phyloP scores from a whole-genome alignment of 441 rosid species.

The Erodium chrysanthum region DNA sequence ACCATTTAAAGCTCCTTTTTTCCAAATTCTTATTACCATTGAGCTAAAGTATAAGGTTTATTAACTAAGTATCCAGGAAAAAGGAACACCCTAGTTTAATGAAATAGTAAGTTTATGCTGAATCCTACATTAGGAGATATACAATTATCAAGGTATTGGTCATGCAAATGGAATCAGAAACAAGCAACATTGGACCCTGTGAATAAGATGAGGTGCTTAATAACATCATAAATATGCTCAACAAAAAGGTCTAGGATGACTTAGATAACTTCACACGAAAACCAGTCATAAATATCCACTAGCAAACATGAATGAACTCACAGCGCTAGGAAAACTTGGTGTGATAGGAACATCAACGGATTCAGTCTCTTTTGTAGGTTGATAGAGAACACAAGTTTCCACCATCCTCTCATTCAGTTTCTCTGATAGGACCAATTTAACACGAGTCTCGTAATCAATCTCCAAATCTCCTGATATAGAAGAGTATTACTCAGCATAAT shows the following conservation, averaged over 20 bases:
- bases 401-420: slow-evolving; percentile 8
- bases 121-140: background rate
- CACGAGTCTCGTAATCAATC: background rate
- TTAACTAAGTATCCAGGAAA: background rate
- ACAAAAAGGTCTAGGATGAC: background rate
- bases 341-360: slow-evolving; percentile 1
- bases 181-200: background rate
- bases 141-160: background rate
- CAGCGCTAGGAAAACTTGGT: slow-evolving; percentile 13
- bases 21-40: background rate
- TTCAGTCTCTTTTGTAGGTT: slow-evolving; percentile 4
- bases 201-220: background rate
- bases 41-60: slow-evolving; percentile 1
- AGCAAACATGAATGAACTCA: slow-evolving; percentile 7
- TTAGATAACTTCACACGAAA: background rate
- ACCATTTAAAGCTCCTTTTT: background rate
- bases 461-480: slow-evolving; percentile 7
- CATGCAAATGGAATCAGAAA: background rate
- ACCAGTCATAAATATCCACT: background rate
- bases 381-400: slow-evolving; percentile 11
- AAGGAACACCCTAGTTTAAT: background rate
- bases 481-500: background rate
- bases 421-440: slow-evolving; percentile 15
- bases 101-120: background rate
- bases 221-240: background rate